A percentile compares a stretch with the other conserved stretches of the same genome.
These are phyloP conservation scores for Acorus gramineus DNA, from an alignment of 106 monocot genomes.

Conservation along the genomic window DNA sequence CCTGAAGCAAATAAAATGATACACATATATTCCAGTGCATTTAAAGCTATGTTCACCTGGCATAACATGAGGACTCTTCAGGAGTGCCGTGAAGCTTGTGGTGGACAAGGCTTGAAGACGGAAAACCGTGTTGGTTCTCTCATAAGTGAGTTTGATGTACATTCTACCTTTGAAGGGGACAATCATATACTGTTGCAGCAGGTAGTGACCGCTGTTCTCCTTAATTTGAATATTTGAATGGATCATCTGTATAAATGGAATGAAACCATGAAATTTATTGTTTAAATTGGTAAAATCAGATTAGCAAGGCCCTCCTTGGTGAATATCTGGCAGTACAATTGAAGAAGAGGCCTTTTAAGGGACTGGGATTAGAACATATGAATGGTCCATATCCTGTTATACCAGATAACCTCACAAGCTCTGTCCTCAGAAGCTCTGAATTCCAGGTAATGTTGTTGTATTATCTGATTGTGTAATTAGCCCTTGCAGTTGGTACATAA, in stretches of 20 bases:
- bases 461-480: neutral
- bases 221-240: neutral
- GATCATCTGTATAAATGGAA: neutral
- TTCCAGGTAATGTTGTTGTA: conserved; percentile 61
- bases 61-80: conserved; percentile 95
- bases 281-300: conserved; percentile 29
- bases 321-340: conserved; percentile 53
- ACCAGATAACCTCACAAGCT: conserved; percentile 42
- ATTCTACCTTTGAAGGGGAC: conserved; percentile 97
- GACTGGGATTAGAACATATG: conserved; percentile 90
- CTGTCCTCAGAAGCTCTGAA: conserved; percentile 33
- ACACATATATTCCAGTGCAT: conserved; percentile 87
- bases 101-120: conserved; percentile 97
- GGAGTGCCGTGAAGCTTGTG: conserved; percentile 98
- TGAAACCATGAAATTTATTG: neutral
- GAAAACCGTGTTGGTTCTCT: conserved; percentile 78
- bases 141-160: conserved; percentile 89
- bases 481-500: neutral
- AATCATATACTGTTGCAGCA: conserved; percentile 97
- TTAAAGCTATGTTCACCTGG: conserved; percentile 77
- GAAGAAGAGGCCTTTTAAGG: conserved; percentile 62
- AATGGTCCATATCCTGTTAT: conserved; percentile 64
- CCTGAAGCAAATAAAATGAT: conserved; percentile 57
- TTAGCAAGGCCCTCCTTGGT: conserved; percentile 78
- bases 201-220: conserved; percentile 22